phyloP scores from a whole-genome alignment of 1,284 basidiomycete genomes.

The Xanthoconium separans region DNA sequence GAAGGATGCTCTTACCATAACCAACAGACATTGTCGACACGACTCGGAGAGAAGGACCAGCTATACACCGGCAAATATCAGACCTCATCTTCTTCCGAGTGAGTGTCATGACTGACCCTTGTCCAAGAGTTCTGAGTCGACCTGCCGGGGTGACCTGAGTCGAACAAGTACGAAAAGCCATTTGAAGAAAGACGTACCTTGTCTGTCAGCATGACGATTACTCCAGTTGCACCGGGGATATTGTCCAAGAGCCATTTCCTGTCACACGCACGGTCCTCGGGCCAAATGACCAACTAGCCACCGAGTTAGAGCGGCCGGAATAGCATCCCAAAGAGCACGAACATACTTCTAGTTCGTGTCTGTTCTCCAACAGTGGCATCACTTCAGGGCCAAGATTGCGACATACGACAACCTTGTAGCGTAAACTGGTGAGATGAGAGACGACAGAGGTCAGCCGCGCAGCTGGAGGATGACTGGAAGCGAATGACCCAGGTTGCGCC shows the following conservation, averaged over 20 bases:
- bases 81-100: not conserved
- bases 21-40: slow-evolving; percentile 92
- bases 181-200: slow-evolving; percentile 43
- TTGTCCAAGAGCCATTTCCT: slow-evolving; percentile 82
- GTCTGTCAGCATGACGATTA: slow-evolving; percentile 72
- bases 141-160: slow-evolving; percentile 37
- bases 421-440: slow-evolving; percentile 34
- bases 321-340: not conserved
- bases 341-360: slow-evolving; percentile 57
- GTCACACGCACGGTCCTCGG: slow-evolving; percentile 61
- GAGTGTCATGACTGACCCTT: slow-evolving; percentile 43
- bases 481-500: slow-evolving; percentile 30
- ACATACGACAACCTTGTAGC: slow-evolving; percentile 63
- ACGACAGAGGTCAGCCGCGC: slow-evolving; percentile 37
- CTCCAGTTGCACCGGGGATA: slow-evolving; percentile 59
- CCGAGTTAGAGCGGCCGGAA: not conserved
- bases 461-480: slow-evolving; percentile 9
- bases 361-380: slow-evolving; percentile 58
- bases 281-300: slow-evolving; percentile 66
- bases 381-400: slow-evolving; percentile 70
- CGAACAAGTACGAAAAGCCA: not conserved
- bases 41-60: slow-evolving; percentile 70
- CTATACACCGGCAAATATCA: slow-evolving; percentile 35
- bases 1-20: slow-evolving; percentile 55
- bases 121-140: slow-evolving; percentile 73